Conservation (phyloP, 2,329 filamentous ascomycete species). For the Thyridium curvatum region DNA sequence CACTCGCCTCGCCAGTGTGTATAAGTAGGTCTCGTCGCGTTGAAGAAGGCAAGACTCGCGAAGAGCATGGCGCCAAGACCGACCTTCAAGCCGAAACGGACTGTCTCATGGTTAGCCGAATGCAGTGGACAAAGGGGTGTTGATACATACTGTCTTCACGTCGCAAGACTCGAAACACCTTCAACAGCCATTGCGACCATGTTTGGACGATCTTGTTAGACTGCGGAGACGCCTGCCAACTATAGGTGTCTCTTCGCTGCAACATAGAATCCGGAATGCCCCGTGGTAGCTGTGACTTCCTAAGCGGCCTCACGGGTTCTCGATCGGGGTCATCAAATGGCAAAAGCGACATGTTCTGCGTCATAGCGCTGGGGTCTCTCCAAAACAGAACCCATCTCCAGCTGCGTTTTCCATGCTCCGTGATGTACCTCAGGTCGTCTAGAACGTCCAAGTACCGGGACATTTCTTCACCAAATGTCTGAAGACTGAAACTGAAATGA, state of each 20-base stretch:
- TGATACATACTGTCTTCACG: constrained; percentile 43
- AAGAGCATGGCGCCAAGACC: constrained; percentile 84
- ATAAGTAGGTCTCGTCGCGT: constrained; percentile 71
- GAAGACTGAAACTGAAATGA: constrained; percentile 87
- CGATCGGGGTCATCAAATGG: constrained; percentile 35
- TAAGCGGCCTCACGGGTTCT: constrained; percentile 39
- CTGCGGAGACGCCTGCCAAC: constrained; percentile 48
- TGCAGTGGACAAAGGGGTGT: not conserved
- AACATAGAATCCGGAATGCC: constrained; percentile 51
- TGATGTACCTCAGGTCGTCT: constrained; percentile 73
- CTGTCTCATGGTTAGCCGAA: constrained; percentile 18
- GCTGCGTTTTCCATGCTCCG: constrained; percentile 53
- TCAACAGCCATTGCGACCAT: constrained; percentile 39
- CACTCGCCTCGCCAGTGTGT: constrained; percentile 90
- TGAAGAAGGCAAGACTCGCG: constrained; percentile 82
- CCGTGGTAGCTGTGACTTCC: constrained; percentile 47
- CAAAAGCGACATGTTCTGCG: constrained; percentile 11
- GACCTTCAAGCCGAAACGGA: constrained; percentile 84
- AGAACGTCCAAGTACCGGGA: constrained; percentile 75
- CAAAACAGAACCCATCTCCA: constrained; percentile 90
- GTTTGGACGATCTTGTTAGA: constrained; percentile 35
- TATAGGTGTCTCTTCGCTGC: constrained; percentile 44
- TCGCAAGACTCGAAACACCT: constrained; percentile 38
- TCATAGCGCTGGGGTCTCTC: constrained; percentile 24
- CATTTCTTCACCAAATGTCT: constrained; percentile 88